A percentile compares a stretch with the other conserved stretches of the same genome.
Conservation (phyloP, 192 early-diverging fungal species). For the Paraglomus brasilianum region DNA sequence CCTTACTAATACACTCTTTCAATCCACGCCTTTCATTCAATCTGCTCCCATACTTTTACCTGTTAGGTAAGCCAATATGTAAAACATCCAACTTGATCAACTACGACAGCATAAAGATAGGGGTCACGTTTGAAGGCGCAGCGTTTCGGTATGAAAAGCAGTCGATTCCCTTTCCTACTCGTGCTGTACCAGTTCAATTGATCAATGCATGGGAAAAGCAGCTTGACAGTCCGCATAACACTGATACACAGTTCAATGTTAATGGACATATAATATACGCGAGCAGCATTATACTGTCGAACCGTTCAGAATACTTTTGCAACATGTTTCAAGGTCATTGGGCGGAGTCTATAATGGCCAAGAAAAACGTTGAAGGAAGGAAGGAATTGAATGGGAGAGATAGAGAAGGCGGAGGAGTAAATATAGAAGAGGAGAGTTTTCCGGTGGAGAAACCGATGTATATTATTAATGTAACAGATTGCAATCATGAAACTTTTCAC, state of each 20-base stretch:
- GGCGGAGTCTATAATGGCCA: too few relatives aligned
- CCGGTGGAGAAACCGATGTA: too few relatives aligned
- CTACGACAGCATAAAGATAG: background rate
- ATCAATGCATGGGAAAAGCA: background rate
- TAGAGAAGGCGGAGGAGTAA: too few relatives aligned
- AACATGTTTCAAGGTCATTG: slow-evolving; percentile 28
- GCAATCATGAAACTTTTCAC: slow-evolving; percentile 24
- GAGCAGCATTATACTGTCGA: slow-evolving; percentile 15
- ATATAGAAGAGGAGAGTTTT: too few relatives aligned
- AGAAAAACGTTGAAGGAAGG: too few relatives aligned
- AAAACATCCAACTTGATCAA: background rate
- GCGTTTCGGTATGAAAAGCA: background rate
- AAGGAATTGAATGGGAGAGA: too few relatives aligned
- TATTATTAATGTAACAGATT: slow-evolving; percentile 31
- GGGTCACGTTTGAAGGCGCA: background rate
- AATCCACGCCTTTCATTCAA: background rate
- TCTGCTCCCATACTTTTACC: background rate
- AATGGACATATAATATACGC: slow-evolving; percentile 3
- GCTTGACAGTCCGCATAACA: background rate
- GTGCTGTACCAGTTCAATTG: background rate
- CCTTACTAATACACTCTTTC: too few relatives aligned
- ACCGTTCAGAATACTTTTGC: slow-evolving; percentile 29
- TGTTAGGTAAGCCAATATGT: background rate
- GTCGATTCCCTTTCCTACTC: background rate
- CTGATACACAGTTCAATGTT: slow-evolving; percentile 10